Percentiles rank a stretch among this genome's conserved stretches.
Conservation (phyloP, 208 protist species). For the Trypanosoma cruzi region DNA sequence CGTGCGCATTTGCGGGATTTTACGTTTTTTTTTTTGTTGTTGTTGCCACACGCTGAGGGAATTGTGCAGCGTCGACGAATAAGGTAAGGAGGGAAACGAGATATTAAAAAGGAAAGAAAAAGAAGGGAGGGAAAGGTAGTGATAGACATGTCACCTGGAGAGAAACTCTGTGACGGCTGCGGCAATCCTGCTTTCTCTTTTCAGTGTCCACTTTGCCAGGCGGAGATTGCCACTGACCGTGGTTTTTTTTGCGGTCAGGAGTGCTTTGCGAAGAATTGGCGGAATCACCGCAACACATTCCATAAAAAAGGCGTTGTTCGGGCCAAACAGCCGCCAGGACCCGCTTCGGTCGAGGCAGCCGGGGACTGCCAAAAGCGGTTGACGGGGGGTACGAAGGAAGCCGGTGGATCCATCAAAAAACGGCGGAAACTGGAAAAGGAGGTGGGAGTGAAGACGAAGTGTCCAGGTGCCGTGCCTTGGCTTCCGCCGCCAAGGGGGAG, state of each 20-base stretch:
- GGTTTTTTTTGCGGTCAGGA: conserved; percentile 87
- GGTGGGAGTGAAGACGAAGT: conserved; percentile 5
- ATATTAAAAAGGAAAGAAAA: conserved; percentile 8
- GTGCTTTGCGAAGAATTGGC: conserved; percentile 85
- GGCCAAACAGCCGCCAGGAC: conserved; percentile 30
- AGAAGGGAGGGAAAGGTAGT: background rate
- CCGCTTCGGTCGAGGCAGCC: conserved; percentile 9
- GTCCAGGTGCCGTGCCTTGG: conserved; percentile 33
- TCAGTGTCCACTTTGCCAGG: conserved; percentile 89
- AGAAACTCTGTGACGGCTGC: conserved; percentile 60
- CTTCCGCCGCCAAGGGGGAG: conserved; percentile 31
- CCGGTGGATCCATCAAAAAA: conserved; percentile 17
- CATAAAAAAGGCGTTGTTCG: conserved; percentile 75
- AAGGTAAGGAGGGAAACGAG: background rate
- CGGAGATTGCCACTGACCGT: conserved; percentile 45
- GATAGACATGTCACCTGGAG: background rate
- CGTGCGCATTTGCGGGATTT: too few species aligned
- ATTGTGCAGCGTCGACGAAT: background rate
- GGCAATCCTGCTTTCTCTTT: conserved; percentile 44
- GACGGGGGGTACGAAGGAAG: conserved; percentile 2
- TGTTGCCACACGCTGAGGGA: too few species aligned
- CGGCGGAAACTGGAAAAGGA: conserved; percentile 25
- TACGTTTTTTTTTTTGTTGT: conserved; percentile 16
- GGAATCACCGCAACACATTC: conserved; percentile 64
- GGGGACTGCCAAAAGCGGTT: conserved; percentile 9